These are phyloP conservation scores for Lachnellula occidentalis DNA, from an alignment of 2,329 filamentous ascomycete genomes.

Conservation along the genomic window DNA sequence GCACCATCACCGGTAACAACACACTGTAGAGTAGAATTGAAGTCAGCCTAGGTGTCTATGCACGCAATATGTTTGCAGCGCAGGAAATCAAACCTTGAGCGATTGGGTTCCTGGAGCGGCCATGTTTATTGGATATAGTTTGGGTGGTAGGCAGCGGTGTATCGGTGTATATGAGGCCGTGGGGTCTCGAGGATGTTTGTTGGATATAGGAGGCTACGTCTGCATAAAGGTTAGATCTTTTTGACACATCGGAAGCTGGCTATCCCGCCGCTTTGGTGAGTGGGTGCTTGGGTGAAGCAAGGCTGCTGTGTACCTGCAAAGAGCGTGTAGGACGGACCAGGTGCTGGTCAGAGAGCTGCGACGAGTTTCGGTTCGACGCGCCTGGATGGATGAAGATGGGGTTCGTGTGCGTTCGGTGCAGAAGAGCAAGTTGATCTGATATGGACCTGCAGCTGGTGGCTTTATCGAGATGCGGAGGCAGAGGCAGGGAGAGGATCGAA, in stretches of 20 bases:
- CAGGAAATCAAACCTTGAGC: slow-evolving; percentile 63
- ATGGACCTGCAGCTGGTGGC: not conserved
- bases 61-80: slow-evolving; percentile 9
- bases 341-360: slow-evolving; percentile 10
- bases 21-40: slow-evolving; percentile 54
- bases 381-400: not conserved
- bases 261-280: slow-evolving; percentile 15
- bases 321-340: not conserved
- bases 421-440: not conserved
- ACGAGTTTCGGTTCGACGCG: slow-evolving; percentile 9
- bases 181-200: slow-evolving; percentile 16
- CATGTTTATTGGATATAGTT: slow-evolving; percentile 42
- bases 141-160: slow-evolving; percentile 9
- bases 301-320: slow-evolving; percentile 7
- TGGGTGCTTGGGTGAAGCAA: slow-evolving; percentile 9
- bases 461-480: not conserved
- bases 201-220: slow-evolving; percentile 14
- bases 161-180: slow-evolving; percentile 8
- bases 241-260: slow-evolving; percentile 26
- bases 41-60: slow-evolving; percentile 17
- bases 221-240: slow-evolving; percentile 26
- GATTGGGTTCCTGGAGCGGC: slow-evolving; percentile 77
- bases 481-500: not conserved
- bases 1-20: slow-evolving; percentile 99
- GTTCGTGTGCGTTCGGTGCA: not conserved